Conservation (phyloP, 2,329 filamentous ascomycete species). For the Xylariaceae sp. region DNA sequence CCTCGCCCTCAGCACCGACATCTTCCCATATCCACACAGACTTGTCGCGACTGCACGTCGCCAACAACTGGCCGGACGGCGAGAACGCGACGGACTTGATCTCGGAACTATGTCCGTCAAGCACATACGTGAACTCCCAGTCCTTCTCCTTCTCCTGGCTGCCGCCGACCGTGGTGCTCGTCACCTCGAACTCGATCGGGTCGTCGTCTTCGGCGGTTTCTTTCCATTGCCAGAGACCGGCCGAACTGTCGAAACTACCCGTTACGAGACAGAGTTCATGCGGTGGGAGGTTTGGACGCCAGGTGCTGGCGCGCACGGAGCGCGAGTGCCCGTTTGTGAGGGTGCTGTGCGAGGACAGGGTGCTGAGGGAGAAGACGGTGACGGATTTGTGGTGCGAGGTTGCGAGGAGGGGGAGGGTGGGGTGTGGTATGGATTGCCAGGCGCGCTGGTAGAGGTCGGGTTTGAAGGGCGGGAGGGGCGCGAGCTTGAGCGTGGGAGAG, state of each 20-base stretch:
- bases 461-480: constrained; percentile 46
- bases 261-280: constrained; percentile 76
- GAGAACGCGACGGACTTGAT: constrained; percentile 76
- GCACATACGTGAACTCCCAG: constrained; percentile 86
- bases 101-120: constrained; percentile 94
- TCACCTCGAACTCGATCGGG: constrained; percentile 37
- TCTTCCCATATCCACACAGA: constrained; percentile 99
- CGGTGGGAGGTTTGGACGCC: constrained; percentile 68
- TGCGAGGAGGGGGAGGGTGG: constrained; percentile 79
- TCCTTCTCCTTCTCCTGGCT: constrained; percentile 70
- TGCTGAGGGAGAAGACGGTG: constrained; percentile 81
- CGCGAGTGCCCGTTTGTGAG: constrained; percentile 87
- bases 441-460: constrained; percentile 64
- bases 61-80: constrained; percentile 70
- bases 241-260: constrained; percentile 88
- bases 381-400: constrained; percentile 84
- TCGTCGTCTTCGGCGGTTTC: constrained; percentile 35
- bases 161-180: constrained; percentile 34
- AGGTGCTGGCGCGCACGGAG: constrained; percentile 77
- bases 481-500: constrained; percentile 28
- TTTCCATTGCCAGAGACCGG: constrained; percentile 73
- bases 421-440: constrained; percentile 83
- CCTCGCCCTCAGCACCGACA: constrained; percentile 69
- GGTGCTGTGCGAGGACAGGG: constrained; percentile 70
- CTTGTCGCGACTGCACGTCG: constrained; percentile 89